These are phyloP conservation scores for Sabuloglossum arenarium DNA, from an alignment of 495 filamentous ascomycete genomes.

Conservation along the genomic window DNA sequence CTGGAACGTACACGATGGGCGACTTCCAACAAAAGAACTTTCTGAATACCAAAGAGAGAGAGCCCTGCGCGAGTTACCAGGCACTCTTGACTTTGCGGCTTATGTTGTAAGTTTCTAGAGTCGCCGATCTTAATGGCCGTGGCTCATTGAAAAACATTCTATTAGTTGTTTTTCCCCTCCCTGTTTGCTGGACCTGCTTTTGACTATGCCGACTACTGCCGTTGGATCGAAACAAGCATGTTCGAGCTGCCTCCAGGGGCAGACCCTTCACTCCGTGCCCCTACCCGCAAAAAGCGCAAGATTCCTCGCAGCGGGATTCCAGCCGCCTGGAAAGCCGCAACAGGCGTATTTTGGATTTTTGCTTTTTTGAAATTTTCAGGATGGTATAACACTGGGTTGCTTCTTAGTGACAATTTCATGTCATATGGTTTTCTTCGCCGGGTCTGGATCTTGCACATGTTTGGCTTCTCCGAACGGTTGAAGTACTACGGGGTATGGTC, in stretches of 20 bases:
- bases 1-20: slow-evolving; percentile 92
- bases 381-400: slow-evolving; percentile 37
- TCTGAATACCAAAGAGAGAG: slow-evolving; percentile 73
- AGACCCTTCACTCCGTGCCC: slow-evolving; percentile 60
- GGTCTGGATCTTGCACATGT: slow-evolving; percentile 58
- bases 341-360: slow-evolving; percentile 60
- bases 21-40: slow-evolving; percentile 53
- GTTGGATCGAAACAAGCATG: slow-evolving; percentile 86
- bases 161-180: slow-evolving; percentile 67
- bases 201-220: slow-evolving; percentile 77
- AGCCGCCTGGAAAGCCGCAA: slow-evolving; percentile 51
- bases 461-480: slow-evolving; percentile 54
- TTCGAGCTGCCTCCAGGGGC: slow-evolving; percentile 66
- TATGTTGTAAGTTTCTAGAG: slow-evolving; percentile 37
- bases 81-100: slow-evolving; percentile 57
- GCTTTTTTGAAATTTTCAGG: slow-evolving; percentile 51
- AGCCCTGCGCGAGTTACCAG: slow-evolving; percentile 49
- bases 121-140: not conserved
- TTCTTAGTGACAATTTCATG: slow-evolving; percentile 41
- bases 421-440: slow-evolving; percentile 46
- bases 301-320: slow-evolving; percentile 84
- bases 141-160: not conserved
- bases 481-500: slow-evolving; percentile 97
- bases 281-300: slow-evolving; percentile 77
- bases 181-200: slow-evolving; percentile 78